Conservation (phyloP, 2,329 filamentous ascomycete genomes). For the Polytolypa hystricis region DNA sequence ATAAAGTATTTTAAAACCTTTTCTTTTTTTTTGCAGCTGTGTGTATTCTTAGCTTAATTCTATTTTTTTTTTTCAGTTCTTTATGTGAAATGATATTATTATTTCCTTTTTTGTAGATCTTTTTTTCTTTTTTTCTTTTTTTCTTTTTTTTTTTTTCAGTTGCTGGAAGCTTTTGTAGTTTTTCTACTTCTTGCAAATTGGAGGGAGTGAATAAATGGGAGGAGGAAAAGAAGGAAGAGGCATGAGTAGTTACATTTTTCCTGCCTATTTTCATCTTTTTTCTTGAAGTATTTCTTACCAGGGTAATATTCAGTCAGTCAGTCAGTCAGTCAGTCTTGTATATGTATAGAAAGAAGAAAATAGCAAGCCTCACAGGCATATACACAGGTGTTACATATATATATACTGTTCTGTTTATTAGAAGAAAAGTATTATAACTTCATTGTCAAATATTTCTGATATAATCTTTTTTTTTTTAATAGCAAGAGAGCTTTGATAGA, state of each 20-base stretch:
- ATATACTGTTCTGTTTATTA: too few species aligned
- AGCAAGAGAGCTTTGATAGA: background rate
- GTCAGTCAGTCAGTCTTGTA: too few species aligned
- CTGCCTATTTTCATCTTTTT: too few species aligned
- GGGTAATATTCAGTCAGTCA: too few species aligned
- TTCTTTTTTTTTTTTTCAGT: constrained; percentile 1
- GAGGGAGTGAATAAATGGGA: background rate
- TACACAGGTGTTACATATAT: too few species aligned
- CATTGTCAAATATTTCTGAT: background rate
- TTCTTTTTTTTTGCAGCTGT: constrained; percentile 1
- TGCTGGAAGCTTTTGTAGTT: background rate
- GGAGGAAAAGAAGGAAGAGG: background rate
- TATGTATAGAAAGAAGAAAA: too few species aligned
- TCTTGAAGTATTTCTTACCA: too few species aligned
- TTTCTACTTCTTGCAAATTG: background rate
- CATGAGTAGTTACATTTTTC: background rate
- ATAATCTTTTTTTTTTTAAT: background rate
- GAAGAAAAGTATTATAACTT: background rate
- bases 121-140: background rate
- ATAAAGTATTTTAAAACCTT: background rate
- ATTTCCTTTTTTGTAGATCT: background rate
- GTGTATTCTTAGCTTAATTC: constrained; percentile 1
- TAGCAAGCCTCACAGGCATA: too few species aligned
- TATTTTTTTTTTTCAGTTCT: constrained; percentile 4
- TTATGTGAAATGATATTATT: background rate